Base-by-base conservation (phyloP, 2,329 filamentous ascomycete genomes). In the Ophiosphaerella korrae region DNA sequence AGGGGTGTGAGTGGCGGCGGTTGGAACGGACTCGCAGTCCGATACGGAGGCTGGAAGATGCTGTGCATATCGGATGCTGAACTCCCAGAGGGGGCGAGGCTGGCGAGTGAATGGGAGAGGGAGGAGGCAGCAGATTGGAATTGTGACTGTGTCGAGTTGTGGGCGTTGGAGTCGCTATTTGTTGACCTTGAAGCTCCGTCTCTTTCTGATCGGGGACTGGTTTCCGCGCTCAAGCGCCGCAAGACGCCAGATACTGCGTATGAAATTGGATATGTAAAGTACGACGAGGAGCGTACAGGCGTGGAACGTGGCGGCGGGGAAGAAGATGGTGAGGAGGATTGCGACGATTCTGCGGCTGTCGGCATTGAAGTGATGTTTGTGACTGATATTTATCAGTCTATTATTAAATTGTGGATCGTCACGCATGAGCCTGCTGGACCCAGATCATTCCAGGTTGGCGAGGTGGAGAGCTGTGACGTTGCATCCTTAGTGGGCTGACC, bases 1-100 rank as follows among this genome's bases (percentile, higher is more conserved):
- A 97, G 76, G 0, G 93, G 90, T 49, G 93, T 92, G 42, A 97
- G 83, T 0, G 92, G 92, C 9, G 93, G 93, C 1, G 92, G 91
- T 61, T 92, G 88, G 72, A 96, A 92, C 1, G 91, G 92, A 11
- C 88, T 92, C 11, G 84, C 82, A 45, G 83, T 85, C 58, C 89
- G 84, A 49, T 79, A 77, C 50, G 82, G 78, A 57, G 84, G 82
- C 21, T 79, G 80, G 72, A 85, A 89, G 55, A 87, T 81, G 45
- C 82, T 81, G 59, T 80, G 78, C 70, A 86, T 76, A 57, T 81
- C 80, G 26, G 45, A 26, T 21, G 37, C 37, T 43, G 53, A 42
- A 0, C 60, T 52, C 7, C 54, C 45, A 7, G 62, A 57, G 16
- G 63, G 62, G 60, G 74, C 74, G 54, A 75, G 69, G 59, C 73